These are phyloP conservation scores for Ocimum tenuiflorum DNA, from an alignment of 257 asterid genomes.

Conservation along the genomic window DNA sequence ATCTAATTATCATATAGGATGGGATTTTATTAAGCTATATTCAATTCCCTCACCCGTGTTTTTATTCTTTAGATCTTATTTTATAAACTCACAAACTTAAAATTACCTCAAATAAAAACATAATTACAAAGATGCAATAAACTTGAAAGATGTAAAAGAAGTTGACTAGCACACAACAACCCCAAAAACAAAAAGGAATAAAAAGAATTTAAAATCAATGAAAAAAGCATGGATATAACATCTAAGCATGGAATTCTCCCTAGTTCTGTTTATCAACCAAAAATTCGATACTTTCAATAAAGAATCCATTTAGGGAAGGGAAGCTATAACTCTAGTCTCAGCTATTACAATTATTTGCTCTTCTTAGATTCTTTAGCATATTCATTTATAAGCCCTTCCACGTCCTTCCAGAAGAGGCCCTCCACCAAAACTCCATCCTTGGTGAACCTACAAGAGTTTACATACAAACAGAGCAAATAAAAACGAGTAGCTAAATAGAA, in stretches of 20 bases:
- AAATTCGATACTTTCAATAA: not conserved
- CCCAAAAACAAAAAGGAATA: too few species aligned
- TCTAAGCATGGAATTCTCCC: constrained; percentile 1
- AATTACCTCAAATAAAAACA: too few species aligned
- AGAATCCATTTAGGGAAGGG: constrained; percentile 5
- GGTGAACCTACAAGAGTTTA: constrained; percentile 59
- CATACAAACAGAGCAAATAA: not conserved
- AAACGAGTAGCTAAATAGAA: not conserved
- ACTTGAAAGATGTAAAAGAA: too few species aligned
- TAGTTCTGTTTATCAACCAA: not conserved
- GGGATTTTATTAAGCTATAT: too few species aligned
- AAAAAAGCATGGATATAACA: too few species aligned
- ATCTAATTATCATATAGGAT: too few species aligned
- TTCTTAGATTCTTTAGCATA: constrained; percentile 69
- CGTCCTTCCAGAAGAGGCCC: constrained; percentile 88
- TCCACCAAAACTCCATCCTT: constrained; percentile 94
- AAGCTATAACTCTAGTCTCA: not conserved
- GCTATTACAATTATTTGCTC: constrained; percentile 50
- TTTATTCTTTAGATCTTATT: too few species aligned
- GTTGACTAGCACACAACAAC: too few species aligned
- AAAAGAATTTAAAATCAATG: too few species aligned
- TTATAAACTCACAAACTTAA: too few species aligned
- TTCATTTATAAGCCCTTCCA: constrained; percentile 53
- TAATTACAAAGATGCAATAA: too few species aligned
- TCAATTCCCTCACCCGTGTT: too few species aligned